Evolutionary conservation across 2,329 filamentous ascomycete species (phyloP).

Genomic region (Trichoderma oligosporum): DNA sequence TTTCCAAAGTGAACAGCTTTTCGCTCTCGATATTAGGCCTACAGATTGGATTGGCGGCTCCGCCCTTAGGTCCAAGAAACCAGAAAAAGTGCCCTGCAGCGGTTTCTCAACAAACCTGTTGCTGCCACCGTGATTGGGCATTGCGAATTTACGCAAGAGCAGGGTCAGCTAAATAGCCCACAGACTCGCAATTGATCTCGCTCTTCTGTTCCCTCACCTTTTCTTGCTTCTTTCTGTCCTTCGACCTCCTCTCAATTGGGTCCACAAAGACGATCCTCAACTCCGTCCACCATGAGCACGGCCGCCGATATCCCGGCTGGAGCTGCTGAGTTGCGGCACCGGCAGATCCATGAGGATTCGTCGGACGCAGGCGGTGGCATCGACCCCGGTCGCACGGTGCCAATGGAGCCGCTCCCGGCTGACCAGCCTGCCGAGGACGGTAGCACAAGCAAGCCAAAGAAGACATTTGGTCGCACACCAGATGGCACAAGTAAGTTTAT

Average conservation of each 20-base stretch:
- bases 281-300: slow-evolving; percentile 30
- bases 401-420: slow-evolving; percentile 8
- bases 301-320: slow-evolving; percentile 27
- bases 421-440: slow-evolving; percentile 2
- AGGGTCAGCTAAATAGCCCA: slow-evolving; percentile 14
- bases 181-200: not conserved
- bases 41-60: slow-evolving; percentile 11
- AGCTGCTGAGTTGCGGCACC: slow-evolving; percentile 30
- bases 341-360: slow-evolving; percentile 24
- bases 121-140: slow-evolving; percentile 19
- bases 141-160: not conserved
- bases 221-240: not conserved
- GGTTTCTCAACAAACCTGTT: slow-evolving; percentile 20
- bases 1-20: not conserved
- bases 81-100: slow-evolving; percentile 8
- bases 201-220: not conserved
- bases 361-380: not conserved
- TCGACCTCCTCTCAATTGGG: slow-evolving; percentile 1
- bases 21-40: slow-evolving; percentile 11
- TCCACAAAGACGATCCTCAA: slow-evolving; percentile 17
- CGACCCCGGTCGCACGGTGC: not conserved
- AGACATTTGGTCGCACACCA: slow-evolving; percentile 87
- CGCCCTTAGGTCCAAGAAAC: slow-evolving; percentile 7
- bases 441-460: slow-evolving; percentile 43
- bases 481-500: slow-evolving; percentile 77